phyloP scores from a whole-genome alignment of 768 basidiomycete genomes.

The Bullera alba region DNA sequence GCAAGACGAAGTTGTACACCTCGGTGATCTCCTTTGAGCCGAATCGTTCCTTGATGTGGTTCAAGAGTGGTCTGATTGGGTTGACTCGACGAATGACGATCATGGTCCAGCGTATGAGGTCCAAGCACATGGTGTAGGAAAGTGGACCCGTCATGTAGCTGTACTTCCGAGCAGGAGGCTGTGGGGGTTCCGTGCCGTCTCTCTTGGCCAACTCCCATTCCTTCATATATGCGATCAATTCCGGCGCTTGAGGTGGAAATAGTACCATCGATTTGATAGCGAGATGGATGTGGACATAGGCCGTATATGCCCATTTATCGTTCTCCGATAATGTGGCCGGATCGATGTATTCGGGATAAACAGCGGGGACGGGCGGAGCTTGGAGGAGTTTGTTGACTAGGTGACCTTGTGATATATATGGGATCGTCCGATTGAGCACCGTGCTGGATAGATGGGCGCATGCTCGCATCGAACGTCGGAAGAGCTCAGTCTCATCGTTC shows the following conservation, averaged over 20 bases:
- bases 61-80: no score
- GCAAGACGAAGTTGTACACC: no score
- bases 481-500: constrained; percentile 8
- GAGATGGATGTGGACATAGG: constrained; percentile 39
- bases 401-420: constrained; percentile 25
- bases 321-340: not conserved
- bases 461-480: constrained; percentile 34
- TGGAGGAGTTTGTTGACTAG: constrained; percentile 28
- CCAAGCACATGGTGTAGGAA: no score
- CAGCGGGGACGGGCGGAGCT: constrained; percentile 22
- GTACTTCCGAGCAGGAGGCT: not conserved
- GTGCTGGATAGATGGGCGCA: constrained; percentile 43
- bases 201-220: constrained; percentile 2
- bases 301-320: constrained; percentile 37
- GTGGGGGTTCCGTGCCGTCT: not conserved
- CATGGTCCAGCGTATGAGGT: no score
- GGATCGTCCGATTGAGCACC: constrained; percentile 39
- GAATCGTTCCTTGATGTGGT: no score
- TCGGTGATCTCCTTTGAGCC: no score
- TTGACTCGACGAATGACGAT: no score
- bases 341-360: constrained; percentile 31
- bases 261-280: constrained; percentile 41
- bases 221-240: constrained; percentile 13
- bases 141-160: constrained; percentile 31
- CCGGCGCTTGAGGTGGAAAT: constrained; percentile 31